Conservation (phyloP, 176 grass and related monocot genomes). For the Thinopyrum elongatum region DNA sequence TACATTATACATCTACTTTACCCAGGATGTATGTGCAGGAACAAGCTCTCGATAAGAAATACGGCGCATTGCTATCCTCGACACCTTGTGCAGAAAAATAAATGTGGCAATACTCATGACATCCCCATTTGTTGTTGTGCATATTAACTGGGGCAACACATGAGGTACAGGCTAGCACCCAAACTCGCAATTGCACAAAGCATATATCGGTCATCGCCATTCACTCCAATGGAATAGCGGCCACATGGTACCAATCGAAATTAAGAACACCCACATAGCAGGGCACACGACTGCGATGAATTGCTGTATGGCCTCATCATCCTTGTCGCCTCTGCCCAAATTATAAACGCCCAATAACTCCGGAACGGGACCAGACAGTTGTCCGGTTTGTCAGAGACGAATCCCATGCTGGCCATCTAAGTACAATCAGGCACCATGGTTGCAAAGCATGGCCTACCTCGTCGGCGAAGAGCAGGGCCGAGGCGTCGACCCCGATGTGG, state of each 20-base stretch:
- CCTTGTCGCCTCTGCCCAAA: conserved; percentile 24
- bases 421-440: not conserved
- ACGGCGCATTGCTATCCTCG: not conserved
- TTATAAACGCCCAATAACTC: conserved; percentile 42
- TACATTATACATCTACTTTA: not conserved
- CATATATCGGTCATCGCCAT: not conserved
- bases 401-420: not conserved
- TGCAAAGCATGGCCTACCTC: conserved; percentile 46
- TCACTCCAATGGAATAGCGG: conserved; percentile 13
- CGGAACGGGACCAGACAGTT: conserved; percentile 40
- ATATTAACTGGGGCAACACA: not conserved
- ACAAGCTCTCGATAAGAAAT: not conserved
- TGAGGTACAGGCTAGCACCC: conserved; percentile 5
- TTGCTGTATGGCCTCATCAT: conserved; percentile 23
- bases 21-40: not conserved
- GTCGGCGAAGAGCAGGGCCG: conserved; percentile 54
- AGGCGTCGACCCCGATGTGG: conserved; percentile 64
- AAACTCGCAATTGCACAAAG: not conserved
- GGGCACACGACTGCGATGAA: conserved; percentile 17
- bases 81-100: not conserved
- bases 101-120: not conserved
- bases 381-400: conserved; percentile 39
- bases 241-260: conserved; percentile 41
- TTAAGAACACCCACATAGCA: conserved; percentile 31
- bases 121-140: not conserved